Percentiles rank a stretch among this genome's conserved stretches.
Conservation (phyloP, 257 asterid genomes). For the Ehretia macrophylla region DNA sequence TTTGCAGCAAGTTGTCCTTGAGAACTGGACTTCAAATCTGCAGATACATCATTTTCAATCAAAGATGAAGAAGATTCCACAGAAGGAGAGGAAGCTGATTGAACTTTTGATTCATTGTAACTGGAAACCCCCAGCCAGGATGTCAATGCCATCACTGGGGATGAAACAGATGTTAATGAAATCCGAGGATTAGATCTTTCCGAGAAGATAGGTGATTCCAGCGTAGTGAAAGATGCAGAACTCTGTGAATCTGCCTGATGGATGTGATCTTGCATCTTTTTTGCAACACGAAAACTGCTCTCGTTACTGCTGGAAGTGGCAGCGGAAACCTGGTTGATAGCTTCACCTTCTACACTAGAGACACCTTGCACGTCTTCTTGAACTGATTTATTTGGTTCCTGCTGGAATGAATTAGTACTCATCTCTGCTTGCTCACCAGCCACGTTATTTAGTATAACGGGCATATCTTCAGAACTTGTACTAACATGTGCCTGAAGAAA, state of each 20-base stretch:
- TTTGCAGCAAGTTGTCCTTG: conserved; percentile 53
- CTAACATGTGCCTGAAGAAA: conserved; percentile 78
- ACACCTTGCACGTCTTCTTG: conserved; percentile 41
- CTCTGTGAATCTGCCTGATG: conserved; percentile 59
- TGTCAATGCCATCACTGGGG: conserved; percentile 85
- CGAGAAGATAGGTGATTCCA: conserved; percentile 62
- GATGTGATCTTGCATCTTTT: conserved; percentile 38
- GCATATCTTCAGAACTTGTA: conserved; percentile 81
- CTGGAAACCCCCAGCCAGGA: conserved; percentile 76
- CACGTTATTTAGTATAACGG: conserved; percentile 28
- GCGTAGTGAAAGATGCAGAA: conserved; percentile 38
- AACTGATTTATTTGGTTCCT: conserved; percentile 34
- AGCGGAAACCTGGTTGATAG: conserved; percentile 47
- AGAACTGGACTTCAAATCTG: conserved; percentile 47
- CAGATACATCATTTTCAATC: conserved; percentile 49
- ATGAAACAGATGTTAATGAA: conserved; percentile 45
- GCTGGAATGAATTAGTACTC: conserved; percentile 27
- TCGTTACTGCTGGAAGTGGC: conserved; percentile 53
- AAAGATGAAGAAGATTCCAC: conserved; percentile 56
- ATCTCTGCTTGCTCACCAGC: conserved; percentile 39
- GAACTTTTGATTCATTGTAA: conserved; percentile 53
- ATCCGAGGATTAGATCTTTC: conserved; percentile 65
- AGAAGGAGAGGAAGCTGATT: conserved; percentile 49
- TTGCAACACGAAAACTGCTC: conserved; percentile 44
- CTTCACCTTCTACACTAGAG: conserved; percentile 47